Evolutionary conservation across 306 rosid genomes (phyloP).

Genomic region (Arachis hypogaea): DNA sequence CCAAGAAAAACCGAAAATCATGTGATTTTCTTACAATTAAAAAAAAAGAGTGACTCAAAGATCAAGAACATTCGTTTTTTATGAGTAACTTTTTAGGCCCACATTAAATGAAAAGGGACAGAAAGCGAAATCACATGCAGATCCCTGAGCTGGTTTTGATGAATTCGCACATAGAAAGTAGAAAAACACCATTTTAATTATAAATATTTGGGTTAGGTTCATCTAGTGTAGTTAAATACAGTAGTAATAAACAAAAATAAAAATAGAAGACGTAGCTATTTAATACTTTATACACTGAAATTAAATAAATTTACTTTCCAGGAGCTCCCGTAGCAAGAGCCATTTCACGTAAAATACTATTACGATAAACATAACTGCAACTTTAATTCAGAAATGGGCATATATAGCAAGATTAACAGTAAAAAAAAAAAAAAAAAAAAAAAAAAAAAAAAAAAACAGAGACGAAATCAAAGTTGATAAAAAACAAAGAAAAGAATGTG

Average conservation of each 20-base stretch:
- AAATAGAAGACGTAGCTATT: too few species aligned
- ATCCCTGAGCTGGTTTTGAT: background rate
- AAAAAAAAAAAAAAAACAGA: background rate
- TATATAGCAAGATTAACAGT: background rate
- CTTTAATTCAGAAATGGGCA: too few species aligned
- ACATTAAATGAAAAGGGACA: background rate
- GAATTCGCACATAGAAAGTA: background rate
- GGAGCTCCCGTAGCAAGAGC: too few species aligned
- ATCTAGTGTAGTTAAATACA: too few species aligned
- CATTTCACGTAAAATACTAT: too few species aligned
- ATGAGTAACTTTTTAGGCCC: background rate
- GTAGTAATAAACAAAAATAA: too few species aligned
- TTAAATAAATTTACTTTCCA: too few species aligned
- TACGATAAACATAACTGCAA: too few species aligned
- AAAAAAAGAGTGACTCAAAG: background rate
- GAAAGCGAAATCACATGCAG: constrained; percentile 27
- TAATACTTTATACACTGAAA: too few species aligned
- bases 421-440: background rate
- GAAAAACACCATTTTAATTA: background rate
- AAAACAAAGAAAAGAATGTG: background rate
- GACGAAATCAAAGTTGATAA: background rate
- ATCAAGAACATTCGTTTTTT: background rate
- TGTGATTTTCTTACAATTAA: background rate
- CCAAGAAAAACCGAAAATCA: background rate
- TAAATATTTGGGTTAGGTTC: too few species aligned